Percentiles rank a stretch among this genome's conserved stretches.
Evolutionary conservation across 1,139 yeast species (phyloP).

Genomic region (Yamadazyma triangularis): DNA sequence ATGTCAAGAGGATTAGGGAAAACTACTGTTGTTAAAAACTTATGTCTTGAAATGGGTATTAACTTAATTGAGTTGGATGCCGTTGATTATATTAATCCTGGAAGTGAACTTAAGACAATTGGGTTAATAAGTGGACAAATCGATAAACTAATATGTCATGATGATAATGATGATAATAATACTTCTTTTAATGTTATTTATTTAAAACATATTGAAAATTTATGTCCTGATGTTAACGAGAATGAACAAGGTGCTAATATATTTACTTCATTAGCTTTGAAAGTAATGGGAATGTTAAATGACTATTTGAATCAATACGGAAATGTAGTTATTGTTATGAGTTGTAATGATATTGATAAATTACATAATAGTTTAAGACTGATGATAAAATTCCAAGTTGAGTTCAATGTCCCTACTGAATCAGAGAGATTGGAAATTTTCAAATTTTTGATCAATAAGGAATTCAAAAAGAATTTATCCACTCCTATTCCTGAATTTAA

Average conservation of each 20-base stretch:
- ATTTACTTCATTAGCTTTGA: conserved; percentile 54
- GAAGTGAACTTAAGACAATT: conserved; percentile 74
- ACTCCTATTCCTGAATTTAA: conserved; percentile 7
- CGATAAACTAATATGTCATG: conserved; percentile 44
- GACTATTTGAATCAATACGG: conserved; percentile 41
- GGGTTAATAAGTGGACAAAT: conserved; percentile 75
- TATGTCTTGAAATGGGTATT: conserved; percentile 58
- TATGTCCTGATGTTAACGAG: conserved; percentile 64
- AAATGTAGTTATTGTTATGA: conserved; percentile 55
- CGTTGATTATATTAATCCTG: conserved; percentile 54
- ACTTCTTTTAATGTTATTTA: conserved; percentile 44
- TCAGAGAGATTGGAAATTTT: conserved; percentile 65
- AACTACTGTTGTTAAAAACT: conserved; percentile 52
- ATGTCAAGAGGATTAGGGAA: conserved; percentile 79
- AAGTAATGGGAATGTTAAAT: conserved; percentile 53
- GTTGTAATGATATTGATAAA: conserved; percentile 69
- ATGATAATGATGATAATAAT: conserved; percentile 13
- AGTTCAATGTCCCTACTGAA: conserved; percentile 75
- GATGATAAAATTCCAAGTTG: conserved; percentile 71
- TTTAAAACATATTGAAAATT: conserved; percentile 69
- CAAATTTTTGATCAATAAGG: conserved; percentile 36
- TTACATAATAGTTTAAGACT: conserved; percentile 65
- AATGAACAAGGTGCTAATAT: conserved; percentile 55
- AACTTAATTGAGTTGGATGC: conserved; percentile 72
- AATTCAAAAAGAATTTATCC: conserved; percentile 8